These are phyloP conservation scores for Aspergillus neoniger DNA, from an alignment of 2,329 filamentous ascomycete genomes.

Conservation along the genomic window DNA sequence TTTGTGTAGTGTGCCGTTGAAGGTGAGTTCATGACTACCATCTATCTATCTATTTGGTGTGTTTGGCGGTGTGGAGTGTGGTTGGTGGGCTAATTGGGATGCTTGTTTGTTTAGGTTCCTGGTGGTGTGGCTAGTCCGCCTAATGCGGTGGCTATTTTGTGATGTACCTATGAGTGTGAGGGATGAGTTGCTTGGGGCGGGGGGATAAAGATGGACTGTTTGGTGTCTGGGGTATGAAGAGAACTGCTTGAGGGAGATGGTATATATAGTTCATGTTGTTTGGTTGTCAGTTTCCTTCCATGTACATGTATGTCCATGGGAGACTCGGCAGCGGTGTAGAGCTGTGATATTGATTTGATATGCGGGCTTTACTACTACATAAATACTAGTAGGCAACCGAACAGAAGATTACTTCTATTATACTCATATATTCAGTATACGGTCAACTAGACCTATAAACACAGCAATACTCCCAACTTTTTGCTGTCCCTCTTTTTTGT, in stretches of 20 bases:
- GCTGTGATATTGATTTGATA: too few relatives aligned
- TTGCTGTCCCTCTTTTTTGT: conserved; percentile 20
- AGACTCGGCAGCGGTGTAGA: too few relatives aligned
- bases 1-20: conserved; percentile 51
- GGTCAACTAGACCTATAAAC: conserved; percentile 10
- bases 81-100: background rate
- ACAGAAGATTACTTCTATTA: background rate
- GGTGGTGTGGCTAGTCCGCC: conserved; percentile 51
- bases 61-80: background rate
- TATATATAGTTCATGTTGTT: too few relatives aligned
- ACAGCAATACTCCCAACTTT: conserved; percentile 21
- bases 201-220: background rate
- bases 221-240: conserved; percentile 12
- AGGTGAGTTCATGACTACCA: conserved; percentile 30
- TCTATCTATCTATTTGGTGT: too few relatives aligned
- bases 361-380: too few relatives aligned
- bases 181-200: background rate
- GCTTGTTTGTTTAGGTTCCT: conserved; percentile 34
- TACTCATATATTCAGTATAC: conserved; percentile 7
- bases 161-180: background rate
- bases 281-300: too few relatives aligned
- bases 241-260: too few relatives aligned
- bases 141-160: conserved; percentile 50
- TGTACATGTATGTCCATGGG: too few relatives aligned
- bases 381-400: conserved; percentile 18